Conservation (phyloP, 78 protist species). For the Dictyostelium purpureum region DNA sequence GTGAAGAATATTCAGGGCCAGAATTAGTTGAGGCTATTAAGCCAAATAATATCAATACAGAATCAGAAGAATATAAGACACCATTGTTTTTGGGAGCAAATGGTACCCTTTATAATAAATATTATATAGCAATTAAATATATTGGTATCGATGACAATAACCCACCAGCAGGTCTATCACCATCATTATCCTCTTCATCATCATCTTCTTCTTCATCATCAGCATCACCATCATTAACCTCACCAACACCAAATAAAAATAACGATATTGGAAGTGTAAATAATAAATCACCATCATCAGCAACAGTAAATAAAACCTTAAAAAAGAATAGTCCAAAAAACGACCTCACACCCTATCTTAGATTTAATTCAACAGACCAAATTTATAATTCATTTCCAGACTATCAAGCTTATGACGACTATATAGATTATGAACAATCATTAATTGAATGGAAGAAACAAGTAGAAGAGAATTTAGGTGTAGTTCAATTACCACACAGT, state of each 20-base stretch:
- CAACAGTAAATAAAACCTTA: background rate
- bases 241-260: background rate
- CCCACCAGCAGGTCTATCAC: background rate
- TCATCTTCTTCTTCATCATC: background rate
- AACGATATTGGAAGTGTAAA: too few relatives aligned
- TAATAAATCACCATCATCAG: background rate
- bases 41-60: conserved; percentile 5
- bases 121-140: conserved; percentile 37
- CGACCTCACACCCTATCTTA: background rate
- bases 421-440: conserved; percentile 65
- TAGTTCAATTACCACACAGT: conserved; percentile 26
- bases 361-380: conserved; percentile 26
- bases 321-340: background rate
- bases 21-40: conserved; percentile 13
- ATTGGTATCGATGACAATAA: conserved; percentile 13
- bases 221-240: background rate
- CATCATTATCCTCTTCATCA: conserved; percentile 11
- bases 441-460: conserved; percentile 49
- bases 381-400: conserved; percentile 45
- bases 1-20: conserved; percentile 78
- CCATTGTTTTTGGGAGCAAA: conserved; percentile 64
- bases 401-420: conserved; percentile 10
- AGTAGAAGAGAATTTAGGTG: conserved; percentile 2
- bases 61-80: conserved; percentile 49
- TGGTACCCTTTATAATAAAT: conserved; percentile 71